Evolutionary conservation across 768 basidiomycete species (phyloP).

Genomic region (Tylopilus felleus): DNA sequence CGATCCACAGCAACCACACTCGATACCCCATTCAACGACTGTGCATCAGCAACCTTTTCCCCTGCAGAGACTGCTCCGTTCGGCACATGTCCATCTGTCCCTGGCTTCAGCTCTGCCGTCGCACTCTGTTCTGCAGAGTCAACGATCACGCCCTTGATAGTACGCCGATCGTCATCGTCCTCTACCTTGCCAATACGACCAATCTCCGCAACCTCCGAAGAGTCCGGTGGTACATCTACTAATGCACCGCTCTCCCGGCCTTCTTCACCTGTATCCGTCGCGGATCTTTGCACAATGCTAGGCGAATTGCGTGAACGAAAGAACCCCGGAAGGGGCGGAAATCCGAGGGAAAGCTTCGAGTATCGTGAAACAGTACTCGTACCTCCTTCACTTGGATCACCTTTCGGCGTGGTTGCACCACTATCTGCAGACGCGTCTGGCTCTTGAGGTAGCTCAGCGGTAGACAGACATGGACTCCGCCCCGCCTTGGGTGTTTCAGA

Average conservation of each 20-base stretch:
- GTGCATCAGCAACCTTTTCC: slow-evolving; percentile 21
- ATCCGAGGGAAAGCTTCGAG: slow-evolving; percentile 48
- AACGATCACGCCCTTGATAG: slow-evolving; percentile 32
- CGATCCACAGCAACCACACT: slow-evolving; percentile 21
- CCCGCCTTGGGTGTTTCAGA: slow-evolving; percentile 29
- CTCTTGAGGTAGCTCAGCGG: slow-evolving; percentile 30
- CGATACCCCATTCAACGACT: slow-evolving; percentile 13
- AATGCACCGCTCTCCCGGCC: slow-evolving; percentile 18
- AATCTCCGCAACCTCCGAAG: slow-evolving; percentile 8
- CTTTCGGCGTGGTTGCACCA: slow-evolving; percentile 57
- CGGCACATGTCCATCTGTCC: slow-evolving; percentile 5
- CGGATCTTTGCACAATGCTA: slow-evolving; percentile 25
- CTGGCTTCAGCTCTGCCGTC: slow-evolving; percentile 11
- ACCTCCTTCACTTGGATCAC: slow-evolving; percentile 33
- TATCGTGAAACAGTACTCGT: slow-evolving; percentile 26
- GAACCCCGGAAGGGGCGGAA: slow-evolving; percentile 63
- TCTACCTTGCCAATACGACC: slow-evolving; percentile 13
- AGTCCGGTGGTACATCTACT: slow-evolving; percentile 2
- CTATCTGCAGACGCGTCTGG: slow-evolving; percentile 46
- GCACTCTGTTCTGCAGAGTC: slow-evolving; percentile 14
- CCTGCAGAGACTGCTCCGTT: slow-evolving; percentile 10
- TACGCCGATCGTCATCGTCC: slow-evolving; percentile 45
- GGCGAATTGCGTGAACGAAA: slow-evolving; percentile 61
- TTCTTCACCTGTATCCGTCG: slow-evolving; percentile 20
- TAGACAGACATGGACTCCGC: slow-evolving; percentile 10